Evolutionary conservation across 257 asterid species (phyloP), one percentile per base, ranked within the genome.

Genomic region (Buddleja alternifolia): DNA sequence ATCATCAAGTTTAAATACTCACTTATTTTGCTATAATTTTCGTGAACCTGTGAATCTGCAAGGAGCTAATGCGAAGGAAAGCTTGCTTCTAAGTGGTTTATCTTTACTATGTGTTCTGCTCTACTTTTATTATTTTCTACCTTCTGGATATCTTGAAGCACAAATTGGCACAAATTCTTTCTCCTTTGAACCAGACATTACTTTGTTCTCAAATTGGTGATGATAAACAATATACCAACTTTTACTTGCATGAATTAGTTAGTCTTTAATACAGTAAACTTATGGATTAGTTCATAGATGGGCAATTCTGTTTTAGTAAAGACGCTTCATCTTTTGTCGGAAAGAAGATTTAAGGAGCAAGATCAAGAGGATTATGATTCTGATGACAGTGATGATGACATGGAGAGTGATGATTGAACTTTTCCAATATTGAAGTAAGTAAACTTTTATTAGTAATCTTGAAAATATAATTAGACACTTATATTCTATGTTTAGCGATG

Each of bases 331-430:
- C 60, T 74, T 75, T 67, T 83, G 84, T 71, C 89, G 98, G 98
- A 90, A 85, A 85, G 92, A 90, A 85, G 97, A 85, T 83, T 90
- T 80, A 92, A 85, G 88, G 97, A 90, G 84, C 89, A n/a, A n/a
- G n/a, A n/a, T n/a, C n/a, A n/a, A n/a, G n/a, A n/a, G n/a, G n/a
- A n/a, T n/a, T n/a, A n/a, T n/a, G n/a, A n/a, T n/a, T n/a, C n/a
- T n/a, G n/a, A n/a, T n/a, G n/a, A n/a, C n/a, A n/a, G n/a, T n/a
- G n/a, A n/a, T n/a, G n/a, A n/a, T n/a, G n/a, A n/a, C n/a, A n/a
- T n/a, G n/a, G n/a, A n/a, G n/a, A n/a, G n/a, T n/a, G n/a, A n/a
- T n/a, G n/a, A n/a, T n/a, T n/a, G n/a, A n/a, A n/a, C n/a, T n/a
- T n/a, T n/a, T n/a, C n/a, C n/a, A n/a, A n/a, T n/a, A n/a, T n/a